Conservation (phyloP, 2,329 filamentous ascomycete species). For the Orbilia javanica region DNA sequence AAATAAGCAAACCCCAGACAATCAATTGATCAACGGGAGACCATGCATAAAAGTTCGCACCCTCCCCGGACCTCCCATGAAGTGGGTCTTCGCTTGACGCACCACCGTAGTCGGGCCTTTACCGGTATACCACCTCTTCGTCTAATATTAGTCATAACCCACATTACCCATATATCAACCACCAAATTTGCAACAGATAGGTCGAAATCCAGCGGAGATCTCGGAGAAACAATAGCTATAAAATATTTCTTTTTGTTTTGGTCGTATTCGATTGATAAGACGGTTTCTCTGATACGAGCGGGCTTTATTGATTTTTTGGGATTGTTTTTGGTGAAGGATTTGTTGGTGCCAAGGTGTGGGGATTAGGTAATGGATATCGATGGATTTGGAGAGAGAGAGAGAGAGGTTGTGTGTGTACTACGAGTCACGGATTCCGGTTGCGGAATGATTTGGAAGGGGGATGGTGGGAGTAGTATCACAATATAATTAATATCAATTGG, state of each 20-base stretch:
- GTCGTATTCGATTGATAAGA: not conserved
- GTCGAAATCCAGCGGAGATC: not conserved
- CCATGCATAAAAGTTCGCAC: not conserved
- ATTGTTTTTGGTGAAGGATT: not conserved
- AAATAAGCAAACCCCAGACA: no score
- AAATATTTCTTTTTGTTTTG: no score
- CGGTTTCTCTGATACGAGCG: no score
- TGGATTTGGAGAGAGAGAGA: not conserved
- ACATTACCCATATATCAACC: not conserved
- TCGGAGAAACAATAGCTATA: not conserved
- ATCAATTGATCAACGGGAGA: no score
- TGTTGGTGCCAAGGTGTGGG: not conserved
- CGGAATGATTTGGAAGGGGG: not conserved
- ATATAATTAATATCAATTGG: not conserved
- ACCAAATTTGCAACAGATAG: no score
- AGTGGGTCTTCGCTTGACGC: constrained; percentile 10
- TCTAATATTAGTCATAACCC: not conserved
- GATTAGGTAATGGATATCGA: not conserved
- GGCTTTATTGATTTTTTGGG: not conserved
- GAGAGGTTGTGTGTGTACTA: not conserved
- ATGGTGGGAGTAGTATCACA: no score
- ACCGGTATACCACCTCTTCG: not conserved
- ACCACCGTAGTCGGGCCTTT: not conserved
- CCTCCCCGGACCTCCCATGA: not conserved
- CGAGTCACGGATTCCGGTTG: not conserved